These are phyloP conservation scores for Pelagophyceae sp. DNA, from an alignment of 352 stramenopile genomes.

Conservation along the genomic window DNA sequence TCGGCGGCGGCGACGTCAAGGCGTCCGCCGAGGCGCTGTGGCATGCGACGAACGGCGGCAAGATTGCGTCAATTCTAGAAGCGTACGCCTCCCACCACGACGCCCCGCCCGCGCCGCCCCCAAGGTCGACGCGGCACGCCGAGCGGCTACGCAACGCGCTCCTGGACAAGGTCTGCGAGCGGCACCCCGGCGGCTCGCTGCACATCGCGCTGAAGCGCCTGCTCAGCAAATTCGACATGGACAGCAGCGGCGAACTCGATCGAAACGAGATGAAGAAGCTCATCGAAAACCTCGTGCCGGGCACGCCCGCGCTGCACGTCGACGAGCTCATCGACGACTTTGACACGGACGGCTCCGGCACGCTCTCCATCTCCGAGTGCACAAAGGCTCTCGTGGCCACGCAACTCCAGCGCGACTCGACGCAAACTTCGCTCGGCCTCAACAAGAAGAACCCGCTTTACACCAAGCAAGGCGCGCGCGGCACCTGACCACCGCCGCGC, in stretches of 20 bases:
- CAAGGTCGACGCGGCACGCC: background rate
- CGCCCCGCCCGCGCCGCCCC: too few species aligned
- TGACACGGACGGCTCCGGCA: background rate
- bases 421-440: background rate
- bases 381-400: background rate
- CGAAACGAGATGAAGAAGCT: background rate
- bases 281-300: background rate
- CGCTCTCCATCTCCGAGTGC: background rate
- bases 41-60: background rate
- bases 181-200: background rate
- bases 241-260: background rate
- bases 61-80: background rate
- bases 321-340: background rate
- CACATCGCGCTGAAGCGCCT: background rate
- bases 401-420: background rate
- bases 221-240: background rate
- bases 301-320: background rate
- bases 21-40: background rate
- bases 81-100: background rate
- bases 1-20: background rate
- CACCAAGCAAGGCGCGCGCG: background rate
- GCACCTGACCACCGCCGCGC: background rate
- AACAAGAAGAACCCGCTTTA: conserved; percentile 8
- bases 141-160: background rate
- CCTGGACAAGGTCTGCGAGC: background rate